phyloP scores from a whole-genome alignment of 2,329 filamentous ascomycete species.

The Alternaria alternata region DNA sequence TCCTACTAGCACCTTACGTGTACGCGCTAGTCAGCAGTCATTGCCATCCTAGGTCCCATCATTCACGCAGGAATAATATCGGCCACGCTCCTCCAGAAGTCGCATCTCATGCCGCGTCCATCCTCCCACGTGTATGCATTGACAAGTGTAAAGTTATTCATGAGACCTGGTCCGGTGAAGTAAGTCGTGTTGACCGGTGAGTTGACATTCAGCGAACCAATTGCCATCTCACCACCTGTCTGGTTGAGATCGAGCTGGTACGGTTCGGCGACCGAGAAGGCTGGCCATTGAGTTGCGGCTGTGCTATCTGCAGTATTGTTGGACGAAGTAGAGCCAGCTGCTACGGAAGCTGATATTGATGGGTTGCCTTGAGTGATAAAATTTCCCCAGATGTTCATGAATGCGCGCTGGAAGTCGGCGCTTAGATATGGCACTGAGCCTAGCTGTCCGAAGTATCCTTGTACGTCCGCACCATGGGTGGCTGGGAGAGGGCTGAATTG shows the following conservation, averaged over 20 bases:
- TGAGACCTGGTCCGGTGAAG: constrained; percentile 14
- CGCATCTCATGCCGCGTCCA: constrained; percentile 18
- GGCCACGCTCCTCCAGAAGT: constrained; percentile 20
- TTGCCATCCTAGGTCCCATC: not conserved
- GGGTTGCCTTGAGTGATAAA: constrained; percentile 13
- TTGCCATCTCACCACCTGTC: constrained; percentile 21
- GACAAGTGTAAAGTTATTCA: constrained; percentile 12
- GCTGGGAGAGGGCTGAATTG: constrained; percentile 33
- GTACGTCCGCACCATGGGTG: constrained; percentile 25
- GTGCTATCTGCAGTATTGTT: not conserved
- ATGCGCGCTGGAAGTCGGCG: constrained; percentile 1
- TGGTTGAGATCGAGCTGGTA: constrained; percentile 18
- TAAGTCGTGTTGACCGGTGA: constrained; percentile 15
- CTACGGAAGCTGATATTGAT: not conserved
- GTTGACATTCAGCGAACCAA: not conserved
- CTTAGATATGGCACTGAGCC: not conserved
- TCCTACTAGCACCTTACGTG: not conserved
- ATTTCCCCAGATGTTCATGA: constrained; percentile 17
- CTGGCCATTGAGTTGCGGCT: constrained; percentile 12
- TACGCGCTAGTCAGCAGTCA: not conserved
- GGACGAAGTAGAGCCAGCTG: not conserved
- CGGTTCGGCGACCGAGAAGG: not conserved
- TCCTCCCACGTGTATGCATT: constrained; percentile 26
- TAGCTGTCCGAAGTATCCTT: constrained; percentile 26
- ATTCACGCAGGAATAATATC: constrained; percentile 3